Evolutionary conservation across 2,329 filamentous ascomycete genomes (phyloP).

Genomic region (Reticulascus tulasneorum): DNA sequence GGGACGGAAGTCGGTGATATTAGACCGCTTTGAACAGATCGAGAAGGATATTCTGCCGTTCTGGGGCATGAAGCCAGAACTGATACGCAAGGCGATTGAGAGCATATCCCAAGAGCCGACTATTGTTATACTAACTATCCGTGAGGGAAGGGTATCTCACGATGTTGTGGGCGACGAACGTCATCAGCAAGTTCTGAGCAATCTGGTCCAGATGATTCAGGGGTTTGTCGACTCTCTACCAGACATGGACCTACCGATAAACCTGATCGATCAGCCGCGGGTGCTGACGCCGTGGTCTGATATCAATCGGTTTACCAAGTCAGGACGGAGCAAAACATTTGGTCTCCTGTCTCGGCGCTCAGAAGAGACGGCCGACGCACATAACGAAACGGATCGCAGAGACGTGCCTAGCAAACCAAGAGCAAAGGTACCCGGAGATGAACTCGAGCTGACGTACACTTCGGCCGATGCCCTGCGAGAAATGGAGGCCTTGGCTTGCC

Average conservation of each 20-base stretch:
- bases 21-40: slow-evolving; percentile 80
- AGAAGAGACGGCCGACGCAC: slow-evolving; percentile 13
- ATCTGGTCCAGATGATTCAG: slow-evolving; percentile 62
- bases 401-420: not conserved
- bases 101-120: slow-evolving; percentile 34
- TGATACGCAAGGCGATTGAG: slow-evolving; percentile 57
- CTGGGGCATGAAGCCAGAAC: slow-evolving; percentile 66
- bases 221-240: slow-evolving; percentile 70
- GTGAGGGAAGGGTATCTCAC: slow-evolving; percentile 55
- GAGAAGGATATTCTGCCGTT: slow-evolving; percentile 72
- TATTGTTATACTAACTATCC: slow-evolving; percentile 52
- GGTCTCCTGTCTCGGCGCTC: slow-evolving; percentile 50
- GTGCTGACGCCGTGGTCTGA: slow-evolving; percentile 69
- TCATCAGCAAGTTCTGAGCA: slow-evolving; percentile 33
- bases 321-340: slow-evolving; percentile 26
- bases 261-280: slow-evolving; percentile 70
- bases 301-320: slow-evolving; percentile 23
- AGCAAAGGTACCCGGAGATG: not conserved
- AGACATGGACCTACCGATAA: slow-evolving; percentile 82
- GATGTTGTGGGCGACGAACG: slow-evolving; percentile 27
- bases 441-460: slow-evolving; percentile 5
- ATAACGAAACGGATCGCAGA: slow-evolving; percentile 9
- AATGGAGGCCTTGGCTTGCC: slow-evolving; percentile 51
- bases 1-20: slow-evolving; percentile 62
- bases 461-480: slow-evolving; percentile 30